These are phyloP conservation scores for Entomortierella parvispora DNA, from an alignment of 192 early-diverging fungal genomes.

Conservation along the genomic window DNA sequence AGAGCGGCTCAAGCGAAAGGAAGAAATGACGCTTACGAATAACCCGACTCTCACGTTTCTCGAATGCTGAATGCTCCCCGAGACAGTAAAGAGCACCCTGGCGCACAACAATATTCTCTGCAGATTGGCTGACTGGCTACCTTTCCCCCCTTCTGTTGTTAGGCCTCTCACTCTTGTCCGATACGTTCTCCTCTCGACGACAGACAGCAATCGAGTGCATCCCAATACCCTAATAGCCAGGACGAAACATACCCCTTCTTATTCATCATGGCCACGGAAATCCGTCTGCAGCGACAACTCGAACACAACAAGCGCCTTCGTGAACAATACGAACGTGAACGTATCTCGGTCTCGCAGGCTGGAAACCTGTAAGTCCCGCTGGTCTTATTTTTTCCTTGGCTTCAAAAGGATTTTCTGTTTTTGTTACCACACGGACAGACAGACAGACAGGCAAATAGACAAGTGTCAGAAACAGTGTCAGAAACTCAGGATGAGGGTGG, in stretches of 20 bases:
- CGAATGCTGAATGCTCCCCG: no score
- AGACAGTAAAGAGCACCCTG: no score
- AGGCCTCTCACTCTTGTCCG: no score
- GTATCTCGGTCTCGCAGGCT: constrained; percentile 48
- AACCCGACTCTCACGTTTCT: no score
- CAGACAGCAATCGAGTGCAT: not conserved
- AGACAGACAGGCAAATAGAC: no score
- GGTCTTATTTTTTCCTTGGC: not conserved
- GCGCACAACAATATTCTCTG: no score
- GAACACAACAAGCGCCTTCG: constrained; percentile 53
- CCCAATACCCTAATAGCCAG: not conserved
- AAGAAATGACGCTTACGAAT: no score
- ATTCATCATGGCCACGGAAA: constrained; percentile 33
- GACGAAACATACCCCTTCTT: not conserved
- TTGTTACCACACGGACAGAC: not conserved
- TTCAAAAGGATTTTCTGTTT: not conserved
- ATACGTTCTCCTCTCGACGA: not conserved
- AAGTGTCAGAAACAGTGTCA: no score
- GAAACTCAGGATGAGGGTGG: no score
- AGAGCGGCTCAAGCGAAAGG: no score
- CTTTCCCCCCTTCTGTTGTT: no score
- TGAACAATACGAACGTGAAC: constrained; percentile 50
- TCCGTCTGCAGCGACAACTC: constrained; percentile 48
- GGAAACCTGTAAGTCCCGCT: constrained; percentile 31
- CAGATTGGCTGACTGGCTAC: no score